Evolutionary conservation across 1,139 yeast species (phyloP).

Genomic region (Blastobotrys persicus): DNA sequence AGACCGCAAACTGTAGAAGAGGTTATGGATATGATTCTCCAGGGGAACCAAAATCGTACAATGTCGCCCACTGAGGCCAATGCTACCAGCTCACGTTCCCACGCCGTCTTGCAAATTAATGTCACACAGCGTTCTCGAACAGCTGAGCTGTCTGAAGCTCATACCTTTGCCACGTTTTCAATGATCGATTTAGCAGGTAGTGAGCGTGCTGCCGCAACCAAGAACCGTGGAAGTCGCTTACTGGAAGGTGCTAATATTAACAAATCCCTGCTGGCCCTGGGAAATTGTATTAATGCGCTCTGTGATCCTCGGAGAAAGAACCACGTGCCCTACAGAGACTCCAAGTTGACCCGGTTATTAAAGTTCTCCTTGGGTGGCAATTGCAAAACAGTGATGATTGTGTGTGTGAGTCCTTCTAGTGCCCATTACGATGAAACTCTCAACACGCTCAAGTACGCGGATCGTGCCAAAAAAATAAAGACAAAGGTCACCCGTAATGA

Average conservation of each 20-base stretch:
- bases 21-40: conserved; percentile 72
- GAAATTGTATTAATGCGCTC: conserved; percentile 90
- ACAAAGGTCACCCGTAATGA: conserved; percentile 76
- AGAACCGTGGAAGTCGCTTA: conserved; percentile 73
- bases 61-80: conserved; percentile 90
- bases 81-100: conserved; percentile 85
- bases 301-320: conserved; percentile 66
- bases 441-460: conserved; percentile 85
- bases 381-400: conserved; percentile 94
- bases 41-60: conserved; percentile 75
- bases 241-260: conserved; percentile 93
- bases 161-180: conserved; percentile 73
- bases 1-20: conserved; percentile 62
- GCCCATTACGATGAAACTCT: conserved; percentile 88
- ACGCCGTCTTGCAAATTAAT: conserved; percentile 84
- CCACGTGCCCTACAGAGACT: conserved; percentile 89
- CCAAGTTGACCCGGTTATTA: conserved; percentile 78
- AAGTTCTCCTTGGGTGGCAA: conserved; percentile 93
- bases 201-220: conserved; percentile 89
- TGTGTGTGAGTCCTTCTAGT: conserved; percentile 84
- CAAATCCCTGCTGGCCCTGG: conserved; percentile 80
- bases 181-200: conserved; percentile 93
- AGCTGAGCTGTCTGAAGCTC: conserved; percentile 63
- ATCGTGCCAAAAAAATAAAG: conserved; percentile 85
- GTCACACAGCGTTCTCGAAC: conserved; percentile 61